phyloP scores from a whole-genome alignment of 2,329 filamentous ascomycete species.

The Fusarium albosuccineum region DNA sequence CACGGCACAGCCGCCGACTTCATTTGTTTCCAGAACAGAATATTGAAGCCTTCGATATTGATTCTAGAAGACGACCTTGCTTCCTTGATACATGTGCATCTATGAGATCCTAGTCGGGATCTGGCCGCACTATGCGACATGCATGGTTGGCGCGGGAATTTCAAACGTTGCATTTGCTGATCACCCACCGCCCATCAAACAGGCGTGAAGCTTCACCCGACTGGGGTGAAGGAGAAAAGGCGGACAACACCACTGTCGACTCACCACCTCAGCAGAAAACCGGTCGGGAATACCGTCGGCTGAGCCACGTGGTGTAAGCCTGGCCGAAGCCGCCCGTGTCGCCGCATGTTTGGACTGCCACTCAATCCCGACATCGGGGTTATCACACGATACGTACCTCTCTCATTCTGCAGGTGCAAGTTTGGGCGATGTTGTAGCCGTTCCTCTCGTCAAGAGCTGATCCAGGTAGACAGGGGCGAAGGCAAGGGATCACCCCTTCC shows the following conservation, averaged over 20 bases:
- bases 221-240: not conserved
- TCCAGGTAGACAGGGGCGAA: too few species aligned
- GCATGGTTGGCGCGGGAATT: not conserved
- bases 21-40: conserved; percentile 20
- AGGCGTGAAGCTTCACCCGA: conserved; percentile 8
- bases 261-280: conserved; percentile 13
- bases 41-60: conserved; percentile 14
- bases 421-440: not conserved
- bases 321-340: conserved; percentile 22
- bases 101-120: conserved; percentile 12
- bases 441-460: too few species aligned
- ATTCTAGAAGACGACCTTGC: conserved; percentile 4
- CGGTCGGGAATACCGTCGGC: conserved; percentile 21
- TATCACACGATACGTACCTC: not conserved
- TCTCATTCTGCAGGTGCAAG: not conserved
- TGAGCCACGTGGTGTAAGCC: conserved; percentile 30
- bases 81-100: not conserved
- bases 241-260: conserved; percentile 27
- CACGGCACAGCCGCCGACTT: conserved; percentile 15
- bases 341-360: not conserved
- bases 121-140: not conserved
- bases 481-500: too few species aligned
- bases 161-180: conserved; percentile 3
- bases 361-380: not conserved
- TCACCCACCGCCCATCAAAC: not conserved